A percentile compares a stretch with the other conserved stretches of the same genome.
Conservation (phyloP, 768 basidiomycete genomes). For the Agrocybe praecox region DNA sequence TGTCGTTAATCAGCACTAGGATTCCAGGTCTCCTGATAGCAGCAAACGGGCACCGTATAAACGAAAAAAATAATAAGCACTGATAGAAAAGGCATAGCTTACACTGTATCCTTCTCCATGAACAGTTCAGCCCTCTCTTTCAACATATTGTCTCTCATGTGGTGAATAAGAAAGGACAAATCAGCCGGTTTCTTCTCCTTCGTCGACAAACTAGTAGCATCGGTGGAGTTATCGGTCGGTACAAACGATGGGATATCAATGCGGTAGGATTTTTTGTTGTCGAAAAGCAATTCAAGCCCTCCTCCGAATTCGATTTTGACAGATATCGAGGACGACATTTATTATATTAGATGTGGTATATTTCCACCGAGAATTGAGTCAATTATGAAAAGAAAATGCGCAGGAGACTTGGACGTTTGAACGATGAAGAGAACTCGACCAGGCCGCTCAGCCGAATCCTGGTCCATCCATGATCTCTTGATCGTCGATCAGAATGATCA, state of each 20-base stretch:
- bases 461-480: too few relatives aligned
- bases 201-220: slow-evolving; percentile 7
- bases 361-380: background rate
- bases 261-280: slow-evolving; percentile 61
- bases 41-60: background rate
- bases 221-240: slow-evolving; percentile 35
- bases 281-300: slow-evolving; percentile 85
- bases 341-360: background rate
- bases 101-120: slow-evolving; percentile 87
- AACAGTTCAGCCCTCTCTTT: slow-evolving; percentile 90
- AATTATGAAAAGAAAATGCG: background rate
- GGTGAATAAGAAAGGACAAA: slow-evolving; percentile 75
- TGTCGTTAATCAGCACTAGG: slow-evolving; percentile 94
- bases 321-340: slow-evolving; percentile 26
- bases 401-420: too few relatives aligned
- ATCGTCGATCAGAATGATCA: too few relatives aligned
- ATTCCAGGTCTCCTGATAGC: slow-evolving; percentile 87
- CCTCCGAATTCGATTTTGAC: slow-evolving; percentile 81
- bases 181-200: slow-evolving; percentile 50
- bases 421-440: too few relatives aligned
- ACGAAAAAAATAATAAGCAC: background rate
- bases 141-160: slow-evolving; percentile 76
- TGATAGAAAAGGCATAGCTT: slow-evolving; percentile 27
- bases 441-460: too few relatives aligned
- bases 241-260: slow-evolving; percentile 55